Conservation (phyloP, 1,284 basidiomycete genomes). For the Sphaerobolus stellatus region DNA sequence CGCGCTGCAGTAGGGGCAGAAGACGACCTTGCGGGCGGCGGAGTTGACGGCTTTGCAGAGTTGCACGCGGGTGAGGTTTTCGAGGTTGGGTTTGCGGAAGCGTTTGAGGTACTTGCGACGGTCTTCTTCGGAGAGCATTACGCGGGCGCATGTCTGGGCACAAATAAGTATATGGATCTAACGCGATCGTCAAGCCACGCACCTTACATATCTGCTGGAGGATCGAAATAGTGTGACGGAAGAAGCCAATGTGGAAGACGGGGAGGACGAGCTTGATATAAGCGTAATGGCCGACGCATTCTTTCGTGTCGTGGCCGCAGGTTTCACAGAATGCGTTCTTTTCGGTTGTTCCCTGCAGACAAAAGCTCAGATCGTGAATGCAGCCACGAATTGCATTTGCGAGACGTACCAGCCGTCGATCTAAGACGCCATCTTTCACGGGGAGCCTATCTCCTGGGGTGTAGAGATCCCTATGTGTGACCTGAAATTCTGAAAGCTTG, state of each 20-base stretch:
- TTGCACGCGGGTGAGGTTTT: slow-evolving; percentile 89
- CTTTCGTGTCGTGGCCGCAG: slow-evolving; percentile 88
- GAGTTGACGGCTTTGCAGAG: slow-evolving; percentile 90
- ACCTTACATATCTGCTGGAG: slow-evolving; percentile 97
- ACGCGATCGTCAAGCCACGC: slow-evolving; percentile 19
- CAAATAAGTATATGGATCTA: neutral
- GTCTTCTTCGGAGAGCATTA: slow-evolving; percentile 89
- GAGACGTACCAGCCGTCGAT: slow-evolving; percentile 76
- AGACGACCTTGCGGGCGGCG: slow-evolving; percentile 85
- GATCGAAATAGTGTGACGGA: slow-evolving; percentile 92
- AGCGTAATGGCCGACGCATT: slow-evolving; percentile 97
- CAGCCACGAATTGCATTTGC: slow-evolving; percentile 6
- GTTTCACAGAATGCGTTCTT: slow-evolving; percentile 94
- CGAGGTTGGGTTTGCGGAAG: slow-evolving; percentile 88
- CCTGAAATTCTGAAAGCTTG: slow-evolving; percentile 91
- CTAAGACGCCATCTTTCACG: slow-evolving; percentile 89
- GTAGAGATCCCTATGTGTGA: slow-evolving; percentile 89
- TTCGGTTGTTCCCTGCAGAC: slow-evolving; percentile 96
- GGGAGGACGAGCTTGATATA: slow-evolving; percentile 96
- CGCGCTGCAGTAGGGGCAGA: slow-evolving; percentile 91
- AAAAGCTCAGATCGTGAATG: slow-evolving; percentile 10
- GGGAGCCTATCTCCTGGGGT: slow-evolving; percentile 77
- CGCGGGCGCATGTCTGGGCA: slow-evolving; percentile 85
- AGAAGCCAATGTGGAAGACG: slow-evolving; percentile 98
- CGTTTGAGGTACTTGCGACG: slow-evolving; percentile 82